These are phyloP conservation scores for Moniliella sp. DNA, from an alignment of 1,284 basidiomycete genomes.

Conservation along the genomic window DNA sequence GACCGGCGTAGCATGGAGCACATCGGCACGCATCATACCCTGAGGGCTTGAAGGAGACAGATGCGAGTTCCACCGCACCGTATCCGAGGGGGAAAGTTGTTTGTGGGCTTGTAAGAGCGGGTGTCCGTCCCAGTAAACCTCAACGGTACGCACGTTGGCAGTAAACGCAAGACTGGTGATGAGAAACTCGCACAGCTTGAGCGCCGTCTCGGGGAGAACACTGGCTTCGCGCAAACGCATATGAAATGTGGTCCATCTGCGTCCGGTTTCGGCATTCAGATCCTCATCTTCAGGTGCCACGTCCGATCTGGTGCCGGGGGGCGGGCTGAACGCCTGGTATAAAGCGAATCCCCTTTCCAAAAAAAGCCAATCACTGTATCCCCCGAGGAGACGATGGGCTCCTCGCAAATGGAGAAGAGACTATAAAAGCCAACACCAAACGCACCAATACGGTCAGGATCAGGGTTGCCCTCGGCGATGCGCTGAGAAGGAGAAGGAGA, in stretches of 20 bases:
- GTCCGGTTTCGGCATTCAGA: background rate
- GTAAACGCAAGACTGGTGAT: conserved; percentile 87
- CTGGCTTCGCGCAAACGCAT: conserved; percentile 67
- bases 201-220: conserved; percentile 54
- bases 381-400: conserved; percentile 75
- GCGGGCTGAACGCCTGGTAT: conserved; percentile 11
- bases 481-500: conserved; percentile 4
- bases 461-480: conserved; percentile 39
- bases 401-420: conserved; percentile 44
- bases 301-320: conserved; percentile 5
- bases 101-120: conserved; percentile 54
- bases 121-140: conserved; percentile 43
- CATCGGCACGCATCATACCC: conserved; percentile 49
- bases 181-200: conserved; percentile 73
- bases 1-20: conserved; percentile 50
- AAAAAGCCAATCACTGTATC: conserved; percentile 72
- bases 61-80: conserved; percentile 43
- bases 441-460: conserved; percentile 38
- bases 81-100: conserved; percentile 45
- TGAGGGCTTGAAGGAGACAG: conserved; percentile 36
- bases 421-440: conserved; percentile 40
- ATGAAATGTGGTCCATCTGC: conserved; percentile 66
- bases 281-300: conserved; percentile 5
- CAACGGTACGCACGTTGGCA: conserved; percentile 53
- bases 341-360: conserved; percentile 47